phyloP scores from a whole-genome alignment of 371 early-diverging fungal species.

The Batkoa obscura region DNA sequence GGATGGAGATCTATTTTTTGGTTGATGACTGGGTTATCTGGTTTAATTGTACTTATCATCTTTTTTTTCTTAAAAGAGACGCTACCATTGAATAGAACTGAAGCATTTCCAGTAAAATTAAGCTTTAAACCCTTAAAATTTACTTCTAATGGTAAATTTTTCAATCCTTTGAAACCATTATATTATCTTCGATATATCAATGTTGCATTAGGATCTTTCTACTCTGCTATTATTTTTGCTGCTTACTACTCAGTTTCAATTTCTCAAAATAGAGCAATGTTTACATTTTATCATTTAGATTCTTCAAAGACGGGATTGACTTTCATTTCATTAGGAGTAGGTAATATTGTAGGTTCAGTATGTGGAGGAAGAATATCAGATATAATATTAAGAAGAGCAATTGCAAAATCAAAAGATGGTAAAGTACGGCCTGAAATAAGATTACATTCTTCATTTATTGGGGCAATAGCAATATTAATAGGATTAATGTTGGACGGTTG shows the following conservation, averaged over 20 bases:
- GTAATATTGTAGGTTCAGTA: slow-evolving; percentile 23
- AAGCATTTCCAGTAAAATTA: background rate
- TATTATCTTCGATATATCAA: slow-evolving; percentile 19
- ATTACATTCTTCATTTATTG: slow-evolving; percentile 18
- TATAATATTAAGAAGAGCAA: slow-evolving; percentile 8
- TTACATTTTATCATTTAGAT: slow-evolving; percentile 12
- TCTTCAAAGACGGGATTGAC: slow-evolving; percentile 23
- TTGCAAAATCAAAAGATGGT: background rate
- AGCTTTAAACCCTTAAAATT: slow-evolving; percentile 6
- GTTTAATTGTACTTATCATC: slow-evolving; percentile 13
- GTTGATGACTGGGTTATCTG: slow-evolving; percentile 26
- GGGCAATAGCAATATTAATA: slow-evolving; percentile 16
- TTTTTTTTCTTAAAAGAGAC: slow-evolving; percentile 48
- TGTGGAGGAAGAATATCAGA: slow-evolving; percentile 20
- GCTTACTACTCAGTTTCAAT: slow-evolving; percentile 25
- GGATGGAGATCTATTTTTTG: slow-evolving; percentile 50
- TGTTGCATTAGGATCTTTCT: slow-evolving; percentile 22
- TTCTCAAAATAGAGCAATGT: slow-evolving; percentile 15
- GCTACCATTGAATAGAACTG: slow-evolving; percentile 13
- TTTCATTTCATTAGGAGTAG: slow-evolving; percentile 22
- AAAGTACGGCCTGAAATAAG: slow-evolving; percentile 13
- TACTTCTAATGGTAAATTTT: background rate
- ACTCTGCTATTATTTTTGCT: slow-evolving; percentile 29
- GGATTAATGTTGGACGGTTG: slow-evolving; percentile 26
- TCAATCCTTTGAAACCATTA: slow-evolving; percentile 16